These are phyloP conservation scores for Dendrostoma leiphaemia DNA, from an alignment of 2,329 filamentous ascomycete species.

Conservation along the genomic window DNA sequence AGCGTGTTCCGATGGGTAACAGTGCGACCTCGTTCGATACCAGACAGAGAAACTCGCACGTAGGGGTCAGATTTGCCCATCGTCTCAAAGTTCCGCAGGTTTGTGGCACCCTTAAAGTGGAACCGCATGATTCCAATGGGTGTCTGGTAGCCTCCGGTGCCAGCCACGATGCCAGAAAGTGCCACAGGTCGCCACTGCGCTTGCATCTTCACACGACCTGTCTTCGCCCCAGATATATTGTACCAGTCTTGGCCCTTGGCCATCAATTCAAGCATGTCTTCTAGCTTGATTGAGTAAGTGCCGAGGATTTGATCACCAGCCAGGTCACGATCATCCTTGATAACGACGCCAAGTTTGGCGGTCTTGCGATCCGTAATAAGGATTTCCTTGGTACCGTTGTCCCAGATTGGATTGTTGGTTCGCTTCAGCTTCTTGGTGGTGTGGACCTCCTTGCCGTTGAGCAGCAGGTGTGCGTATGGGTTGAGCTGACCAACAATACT, in stretches of 20 bases:
- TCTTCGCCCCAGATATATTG: constrained; percentile 76
- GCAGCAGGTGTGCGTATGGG: constrained; percentile 81
- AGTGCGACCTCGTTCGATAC: constrained; percentile 85
- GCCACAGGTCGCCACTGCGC: constrained; percentile 95
- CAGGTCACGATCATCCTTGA: constrained; percentile 94
- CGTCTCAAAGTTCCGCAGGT: constrained; percentile 88
- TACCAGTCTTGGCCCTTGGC: constrained; percentile 96
- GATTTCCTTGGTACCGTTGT: constrained; percentile 88
- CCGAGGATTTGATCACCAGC: constrained; percentile 80
- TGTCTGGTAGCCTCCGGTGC: constrained; percentile 85
- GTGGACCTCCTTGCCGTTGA: constrained; percentile 91
- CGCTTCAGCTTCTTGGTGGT: constrained; percentile 90
- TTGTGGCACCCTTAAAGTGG: constrained; percentile 79
- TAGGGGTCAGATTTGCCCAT: constrained; percentile 98
- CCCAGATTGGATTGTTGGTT: constrained; percentile 96
- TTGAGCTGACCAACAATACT: constrained; percentile 88
- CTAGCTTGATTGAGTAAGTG: constrained; percentile 91
- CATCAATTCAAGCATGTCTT: constrained; percentile 89
- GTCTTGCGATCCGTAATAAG: constrained; percentile 91
- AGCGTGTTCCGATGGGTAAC: constrained; percentile 96
- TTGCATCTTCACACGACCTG: constrained; percentile 84
- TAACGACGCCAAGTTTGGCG: constrained; percentile 83
- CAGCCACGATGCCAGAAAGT: constrained; percentile 71
- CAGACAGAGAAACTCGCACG: constrained; percentile 81
- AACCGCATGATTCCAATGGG: constrained; percentile 94